These are phyloP conservation scores for Talaromyces sp. DNA, from an alignment of 2,329 filamentous ascomycete species.

Conservation along the genomic window DNA sequence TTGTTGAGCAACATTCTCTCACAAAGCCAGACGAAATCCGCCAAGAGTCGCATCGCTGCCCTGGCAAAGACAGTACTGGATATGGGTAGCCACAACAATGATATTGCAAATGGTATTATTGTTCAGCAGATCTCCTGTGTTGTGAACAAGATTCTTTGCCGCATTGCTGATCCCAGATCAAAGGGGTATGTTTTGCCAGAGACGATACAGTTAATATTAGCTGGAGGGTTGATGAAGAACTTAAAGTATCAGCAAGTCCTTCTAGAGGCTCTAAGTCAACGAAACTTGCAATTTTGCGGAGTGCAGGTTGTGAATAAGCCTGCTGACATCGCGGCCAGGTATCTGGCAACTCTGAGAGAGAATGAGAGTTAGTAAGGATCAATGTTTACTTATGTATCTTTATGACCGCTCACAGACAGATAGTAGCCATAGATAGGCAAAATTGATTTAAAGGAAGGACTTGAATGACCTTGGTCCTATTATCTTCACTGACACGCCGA, in stretches of 20 bases:
- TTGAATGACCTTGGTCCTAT: too few relatives aligned
- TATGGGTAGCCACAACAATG: slow-evolving; percentile 1
- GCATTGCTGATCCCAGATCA: slow-evolving; percentile 16
- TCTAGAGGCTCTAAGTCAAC: slow-evolving; percentile 5
- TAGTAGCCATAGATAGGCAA: too few relatives aligned
- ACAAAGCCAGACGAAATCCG: background rate
- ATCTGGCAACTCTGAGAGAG: background rate
- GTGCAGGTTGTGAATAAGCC: slow-evolving; percentile 18
- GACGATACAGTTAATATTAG: slow-evolving; percentile 19
- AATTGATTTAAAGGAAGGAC: too few relatives aligned
- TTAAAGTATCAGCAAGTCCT: slow-evolving; percentile 14
- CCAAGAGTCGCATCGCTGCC: slow-evolving; percentile 23
- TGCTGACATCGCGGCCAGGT: slow-evolving; percentile 9
- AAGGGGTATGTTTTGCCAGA: slow-evolving; percentile 8
- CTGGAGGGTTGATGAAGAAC: slow-evolving; percentile 26
- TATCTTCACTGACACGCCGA: too few relatives aligned
- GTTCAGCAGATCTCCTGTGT: slow-evolving; percentile 9
- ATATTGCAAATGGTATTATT: slow-evolving; percentile 21
- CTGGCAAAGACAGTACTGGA: slow-evolving; percentile 18
- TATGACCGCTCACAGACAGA: too few relatives aligned
- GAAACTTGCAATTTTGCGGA: slow-evolving; percentile 7
- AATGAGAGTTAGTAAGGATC: background rate
- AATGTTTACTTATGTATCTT: too few relatives aligned
- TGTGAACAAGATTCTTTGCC: slow-evolving; percentile 15
- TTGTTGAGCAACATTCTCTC: slow-evolving; percentile 22